These are phyloP conservation scores for Aspergillus affinis DNA, from an alignment of 495 filamentous ascomycete species.

Conservation along the genomic window DNA sequence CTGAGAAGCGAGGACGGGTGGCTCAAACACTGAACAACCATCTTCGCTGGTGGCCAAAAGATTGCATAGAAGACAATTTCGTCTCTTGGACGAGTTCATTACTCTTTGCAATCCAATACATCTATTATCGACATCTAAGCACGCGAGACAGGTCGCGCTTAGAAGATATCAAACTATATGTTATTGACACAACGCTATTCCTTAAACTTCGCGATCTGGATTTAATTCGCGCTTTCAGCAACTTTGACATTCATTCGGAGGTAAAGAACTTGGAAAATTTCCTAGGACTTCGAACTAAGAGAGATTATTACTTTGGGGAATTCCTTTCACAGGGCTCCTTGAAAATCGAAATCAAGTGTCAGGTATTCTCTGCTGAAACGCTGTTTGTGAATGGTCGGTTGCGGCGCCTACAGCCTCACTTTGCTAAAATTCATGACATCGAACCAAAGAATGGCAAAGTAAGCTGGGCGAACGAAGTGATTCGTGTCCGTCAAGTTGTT, in stretches of 20 bases:
- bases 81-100: conserved; percentile 41
- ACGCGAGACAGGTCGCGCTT: conserved; percentile 11
- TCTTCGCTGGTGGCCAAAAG: conserved; percentile 25
- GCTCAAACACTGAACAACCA: conserved; percentile 32
- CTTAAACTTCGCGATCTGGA: conserved; percentile 27
- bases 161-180: conserved; percentile 28
- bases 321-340: conserved; percentile 37
- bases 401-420: conserved; percentile 1
- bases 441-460: not conserved
- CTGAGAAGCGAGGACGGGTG: no score
- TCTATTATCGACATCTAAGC: conserved; percentile 24
- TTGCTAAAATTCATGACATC: not conserved
- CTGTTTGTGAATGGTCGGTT: conserved; percentile 1
- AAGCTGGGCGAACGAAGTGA: not conserved
- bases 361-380: not conserved
- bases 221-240: conserved; percentile 25
- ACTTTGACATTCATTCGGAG: conserved; percentile 1
- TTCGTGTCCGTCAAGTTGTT: no score
- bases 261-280: conserved; percentile 16
- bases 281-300: conserved; percentile 8
- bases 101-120: conserved; percentile 36
- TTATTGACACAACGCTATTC: conserved; percentile 30
- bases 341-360: conserved; percentile 24
- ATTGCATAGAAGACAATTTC: conserved; percentile 24
- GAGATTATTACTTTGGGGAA: conserved; percentile 33